Conservation (phyloP, 805 yeast genomes). For the Spathaspora girioi region DNA sequence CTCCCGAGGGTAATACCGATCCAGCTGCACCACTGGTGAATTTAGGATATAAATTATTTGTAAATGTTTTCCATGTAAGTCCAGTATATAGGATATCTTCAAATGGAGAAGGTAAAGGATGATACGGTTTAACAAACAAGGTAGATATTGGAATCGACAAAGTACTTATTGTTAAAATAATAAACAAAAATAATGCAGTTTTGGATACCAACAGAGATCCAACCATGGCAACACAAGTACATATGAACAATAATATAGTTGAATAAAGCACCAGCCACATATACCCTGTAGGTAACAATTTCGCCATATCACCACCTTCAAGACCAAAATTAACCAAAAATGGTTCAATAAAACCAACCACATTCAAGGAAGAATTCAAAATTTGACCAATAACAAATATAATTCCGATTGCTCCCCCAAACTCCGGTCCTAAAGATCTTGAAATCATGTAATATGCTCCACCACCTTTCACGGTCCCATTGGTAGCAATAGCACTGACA, state of each 20-base stretch:
- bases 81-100: conserved; percentile 61
- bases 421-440: conserved; percentile 93
- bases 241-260: conserved; percentile 60
- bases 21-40: conserved; percentile 94
- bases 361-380: conserved; percentile 85
- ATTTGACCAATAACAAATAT: conserved; percentile 95
- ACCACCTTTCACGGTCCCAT: conserved; percentile 96
- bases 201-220: conserved; percentile 80
- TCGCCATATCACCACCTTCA: conserved; percentile 50
- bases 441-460: conserved; percentile 98
- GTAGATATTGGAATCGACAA: conserved; percentile 79
- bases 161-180: conserved; percentile 65
- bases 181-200: conserved; percentile 74
- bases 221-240: conserved; percentile 72
- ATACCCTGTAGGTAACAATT: conserved; percentile 64
- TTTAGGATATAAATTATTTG: conserved; percentile 67
- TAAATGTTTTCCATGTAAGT: conserved; percentile 61
- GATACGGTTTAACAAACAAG: conserved; percentile 54
- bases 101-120: conserved; percentile 49
- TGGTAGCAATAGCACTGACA: conserved; percentile 93
- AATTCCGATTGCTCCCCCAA: conserved; percentile 96
- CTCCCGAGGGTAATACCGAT: conserved; percentile 49
- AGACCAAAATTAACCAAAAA: conserved; percentile 73
- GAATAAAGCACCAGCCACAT: conserved; percentile 71
- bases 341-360: conserved; percentile 94